Evolutionary conservation across 2,329 filamentous ascomycete species (phyloP).

Genomic region (Alternaria sp.): DNA sequence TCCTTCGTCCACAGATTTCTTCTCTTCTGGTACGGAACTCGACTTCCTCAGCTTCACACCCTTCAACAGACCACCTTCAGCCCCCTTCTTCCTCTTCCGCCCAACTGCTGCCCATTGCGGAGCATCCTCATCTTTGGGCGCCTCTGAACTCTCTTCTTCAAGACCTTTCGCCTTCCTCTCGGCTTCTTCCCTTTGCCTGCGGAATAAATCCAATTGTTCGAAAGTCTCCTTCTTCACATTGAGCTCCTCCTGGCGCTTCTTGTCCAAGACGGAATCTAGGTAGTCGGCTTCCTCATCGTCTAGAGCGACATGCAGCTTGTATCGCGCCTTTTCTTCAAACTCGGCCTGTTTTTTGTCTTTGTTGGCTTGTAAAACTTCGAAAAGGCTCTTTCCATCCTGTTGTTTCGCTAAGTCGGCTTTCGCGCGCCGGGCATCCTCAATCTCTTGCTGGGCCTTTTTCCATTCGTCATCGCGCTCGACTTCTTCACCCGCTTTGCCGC

Average conservation of each 20-base stretch:
- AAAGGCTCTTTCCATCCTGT: conserved; percentile 68
- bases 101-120: conserved; percentile 58
- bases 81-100: conserved; percentile 60
- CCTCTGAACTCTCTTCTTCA: conserved; percentile 47
- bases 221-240: conserved; percentile 64
- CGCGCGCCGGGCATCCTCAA: conserved; percentile 65
- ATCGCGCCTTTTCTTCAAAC: conserved; percentile 73
- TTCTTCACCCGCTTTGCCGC: conserved; percentile 54
- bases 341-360: conserved; percentile 87
- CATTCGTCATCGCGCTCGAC: conserved; percentile 62
- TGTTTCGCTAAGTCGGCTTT: conserved; percentile 60
- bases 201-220: conserved; percentile 65
- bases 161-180: conserved; percentile 54
- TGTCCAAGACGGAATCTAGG: conserved; percentile 65
- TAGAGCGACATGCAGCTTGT: conserved; percentile 79
- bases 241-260: conserved; percentile 62
- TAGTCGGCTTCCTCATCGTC: conserved; percentile 83
- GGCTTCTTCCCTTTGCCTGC: conserved; percentile 64
- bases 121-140: conserved; percentile 46
- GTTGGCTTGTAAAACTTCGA: conserved; percentile 79
- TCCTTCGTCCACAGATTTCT: background rate
- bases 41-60: conserved; percentile 54
- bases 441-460: conserved; percentile 68
- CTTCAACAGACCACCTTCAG: conserved; percentile 45
- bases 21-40: conserved; percentile 29